Evolutionary conservation across 306 rosid species (phyloP), one percentile per base, ranked within the genome.

Genomic region (Quercus robur): DNA sequence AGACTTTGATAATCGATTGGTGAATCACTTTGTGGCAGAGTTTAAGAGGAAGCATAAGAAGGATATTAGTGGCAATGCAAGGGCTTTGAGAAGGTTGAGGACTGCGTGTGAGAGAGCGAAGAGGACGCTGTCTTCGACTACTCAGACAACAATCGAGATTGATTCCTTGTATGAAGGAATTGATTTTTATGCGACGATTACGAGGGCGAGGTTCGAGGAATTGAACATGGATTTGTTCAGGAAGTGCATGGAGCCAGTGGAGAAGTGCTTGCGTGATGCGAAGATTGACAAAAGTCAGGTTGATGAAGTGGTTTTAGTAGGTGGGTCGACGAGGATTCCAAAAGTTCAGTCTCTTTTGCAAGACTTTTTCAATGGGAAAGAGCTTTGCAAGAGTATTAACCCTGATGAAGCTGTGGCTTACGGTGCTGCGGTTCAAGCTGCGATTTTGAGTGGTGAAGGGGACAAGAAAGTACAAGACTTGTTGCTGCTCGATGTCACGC

Each of bases 361-460:
- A 78, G 98, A 91, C n/a, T 84, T 88, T 35, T 94, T 94, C 76
- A 90, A 94, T 9, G 94, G 98, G 18, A 91, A 94, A 14, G 98
- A 94, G 79, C 95, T 94, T 2, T 94, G 98, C 58, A 94, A 90
- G 74, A 91, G 97, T 20, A 91, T 94, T 7, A 94, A 94, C 73
- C 98, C 98, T 0, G 98, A 94, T 6, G 98, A 94, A 35, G 98
- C 97, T 3, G 98, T 94, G 3, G 98, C 98, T 0, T 94, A 90
- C 0, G 98, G 98, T 1, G 98, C 97, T 2, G 94, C 97, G 1
- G 98, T 94, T 11, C 98, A 94, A 57, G 98, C 95, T 0, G 97
- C 98, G 15, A 94, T 94, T 7, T 59, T 94, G 55, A 89, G 52
- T 2, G 98, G 97, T 0, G 95, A 94, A 80, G 98, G 92, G 0